A percentile compares a stretch with the other conserved stretches of the same genome.
These are phyloP conservation scores for Candida stauntonica DNA, from an alignment of 805 yeast genomes.

Conservation along the genomic window DNA sequence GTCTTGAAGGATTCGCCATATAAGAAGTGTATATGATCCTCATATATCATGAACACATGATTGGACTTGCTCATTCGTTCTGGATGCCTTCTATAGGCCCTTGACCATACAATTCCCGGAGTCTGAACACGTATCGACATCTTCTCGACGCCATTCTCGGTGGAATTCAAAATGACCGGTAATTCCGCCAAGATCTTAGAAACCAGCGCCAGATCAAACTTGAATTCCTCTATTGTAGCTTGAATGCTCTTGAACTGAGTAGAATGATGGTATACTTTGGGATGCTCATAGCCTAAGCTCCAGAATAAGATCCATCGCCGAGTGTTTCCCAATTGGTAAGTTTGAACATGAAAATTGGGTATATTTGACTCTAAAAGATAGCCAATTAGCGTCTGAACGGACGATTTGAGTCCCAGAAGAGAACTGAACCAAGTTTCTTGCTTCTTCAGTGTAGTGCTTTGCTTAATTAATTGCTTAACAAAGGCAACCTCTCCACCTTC, in stretches of 20 bases:
- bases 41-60: slow-evolving; percentile 12
- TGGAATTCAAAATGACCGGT: not conserved
- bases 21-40: slow-evolving; percentile 15
- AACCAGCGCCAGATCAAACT: slow-evolving; percentile 11
- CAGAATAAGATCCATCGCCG: slow-evolving; percentile 27
- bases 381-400: slow-evolving; percentile 10
- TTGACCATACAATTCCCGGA: slow-evolving; percentile 25
- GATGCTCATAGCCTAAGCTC: slow-evolving; percentile 17
- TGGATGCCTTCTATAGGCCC: slow-evolving; percentile 22
- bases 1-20: slow-evolving; percentile 14
- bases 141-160: not conserved
- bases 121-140: slow-evolving; percentile 1
- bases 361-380: slow-evolving; percentile 2
- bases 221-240: slow-evolving; percentile 14
- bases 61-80: slow-evolving; percentile 2
- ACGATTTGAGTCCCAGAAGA: slow-evolving; percentile 30
- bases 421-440: slow-evolving; percentile 36
- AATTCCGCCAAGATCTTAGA: slow-evolving; percentile 1
- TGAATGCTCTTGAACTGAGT: slow-evolving; percentile 5
- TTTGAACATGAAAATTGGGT: slow-evolving; percentile 17
- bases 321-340: slow-evolving; percentile 22
- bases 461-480: slow-evolving; percentile 31
- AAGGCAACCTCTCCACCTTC: slow-evolving; percentile 45
- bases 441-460: slow-evolving; percentile 26
- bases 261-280: slow-evolving; percentile 10